Conservation (phyloP, 2,329 filamentous ascomycete genomes). For the Fusarium nisikadoi region DNA sequence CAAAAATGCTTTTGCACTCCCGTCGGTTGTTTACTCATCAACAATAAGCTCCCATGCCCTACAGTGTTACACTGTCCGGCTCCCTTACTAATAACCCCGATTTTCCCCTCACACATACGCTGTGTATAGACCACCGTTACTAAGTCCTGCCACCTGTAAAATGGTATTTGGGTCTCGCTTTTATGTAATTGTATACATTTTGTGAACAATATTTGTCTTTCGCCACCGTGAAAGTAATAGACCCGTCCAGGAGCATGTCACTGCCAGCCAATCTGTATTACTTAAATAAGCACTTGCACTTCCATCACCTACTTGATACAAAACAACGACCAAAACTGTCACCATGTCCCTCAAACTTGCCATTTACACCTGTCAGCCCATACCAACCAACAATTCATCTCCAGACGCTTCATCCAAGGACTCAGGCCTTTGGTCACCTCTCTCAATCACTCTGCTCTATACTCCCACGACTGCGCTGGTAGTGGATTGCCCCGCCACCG, state of each 20-base stretch:
- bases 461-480: background rate
- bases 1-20: background rate
- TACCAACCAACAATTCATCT: rapidly evolving
- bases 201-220: rapidly evolving
- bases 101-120: background rate
- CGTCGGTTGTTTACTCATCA: background rate
- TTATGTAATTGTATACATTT: background rate
- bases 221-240: rapidly evolving
- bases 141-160: background rate
- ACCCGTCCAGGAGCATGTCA: rapidly evolving
- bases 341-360: background rate
- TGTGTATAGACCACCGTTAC: rapidly evolving
- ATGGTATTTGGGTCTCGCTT: rapidly evolving
- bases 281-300: background rate
- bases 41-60: background rate
- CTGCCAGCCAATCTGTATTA: rapidly evolving
- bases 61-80: background rate
- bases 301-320: rapidly evolving
- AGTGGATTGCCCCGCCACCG: background rate
- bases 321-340: rapidly evolving
- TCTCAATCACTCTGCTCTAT: background rate
- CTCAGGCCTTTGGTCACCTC: background rate
- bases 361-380: background rate
- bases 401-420: background rate
- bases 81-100: background rate